Conservation (phyloP, 257 asterid species). For the Solanum boliviense region DNA sequence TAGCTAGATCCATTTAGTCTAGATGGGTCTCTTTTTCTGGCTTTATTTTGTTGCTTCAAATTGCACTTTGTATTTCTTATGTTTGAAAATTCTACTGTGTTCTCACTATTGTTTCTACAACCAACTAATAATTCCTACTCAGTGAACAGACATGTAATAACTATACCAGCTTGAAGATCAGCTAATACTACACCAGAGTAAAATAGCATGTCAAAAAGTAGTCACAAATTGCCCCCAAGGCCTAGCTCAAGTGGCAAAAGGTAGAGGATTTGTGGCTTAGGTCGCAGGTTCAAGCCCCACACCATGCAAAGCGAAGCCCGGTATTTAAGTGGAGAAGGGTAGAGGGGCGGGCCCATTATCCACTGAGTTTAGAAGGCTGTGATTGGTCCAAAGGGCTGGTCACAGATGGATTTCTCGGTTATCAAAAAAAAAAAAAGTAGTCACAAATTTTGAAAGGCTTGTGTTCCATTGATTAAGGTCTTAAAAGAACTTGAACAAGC, state of each 20-base stretch:
- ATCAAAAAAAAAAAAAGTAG: too few relatives aligned
- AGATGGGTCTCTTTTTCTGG: not conserved
- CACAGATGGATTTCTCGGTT: too few relatives aligned
- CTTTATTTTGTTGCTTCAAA: not conserved
- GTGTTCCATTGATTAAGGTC: not conserved
- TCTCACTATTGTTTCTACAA: not conserved
- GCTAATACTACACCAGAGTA: not conserved
- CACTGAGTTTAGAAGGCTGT: too few relatives aligned
- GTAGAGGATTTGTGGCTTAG: too few relatives aligned
- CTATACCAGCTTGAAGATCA: not conserved
- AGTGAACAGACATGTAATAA: not conserved
- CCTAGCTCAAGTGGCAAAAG: too few relatives aligned
- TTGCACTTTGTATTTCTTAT: not conserved
- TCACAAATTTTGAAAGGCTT: not conserved
- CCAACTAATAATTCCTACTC: not conserved
- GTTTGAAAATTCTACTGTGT: not conserved
- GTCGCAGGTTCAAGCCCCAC: too few relatives aligned
- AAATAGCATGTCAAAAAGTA: not conserved
- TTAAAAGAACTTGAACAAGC: not conserved
- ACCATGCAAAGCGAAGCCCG: too few relatives aligned
- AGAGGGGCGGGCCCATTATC: too few relatives aligned
- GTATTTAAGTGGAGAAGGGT: too few relatives aligned
- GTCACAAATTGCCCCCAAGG: too few relatives aligned
- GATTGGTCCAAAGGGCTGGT: too few relatives aligned
- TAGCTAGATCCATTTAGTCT: not conserved